These are phyloP conservation scores for Cercophora samala DNA, from an alignment of 495 filamentous ascomycete genomes.

Conservation along the genomic window DNA sequence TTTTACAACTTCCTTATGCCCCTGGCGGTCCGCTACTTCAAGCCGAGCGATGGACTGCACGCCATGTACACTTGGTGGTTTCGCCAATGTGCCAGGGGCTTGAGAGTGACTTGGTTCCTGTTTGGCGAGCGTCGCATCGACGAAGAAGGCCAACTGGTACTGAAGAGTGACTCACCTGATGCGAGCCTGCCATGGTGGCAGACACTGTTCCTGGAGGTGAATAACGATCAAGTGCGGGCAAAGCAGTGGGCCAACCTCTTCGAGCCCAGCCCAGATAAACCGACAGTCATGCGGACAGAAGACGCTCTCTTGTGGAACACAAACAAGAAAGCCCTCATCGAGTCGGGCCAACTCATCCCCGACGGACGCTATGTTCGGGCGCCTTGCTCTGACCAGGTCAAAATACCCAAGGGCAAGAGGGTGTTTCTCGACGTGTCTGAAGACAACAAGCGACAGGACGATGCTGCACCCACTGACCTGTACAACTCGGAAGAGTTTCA, in stretches of 20 bases:
- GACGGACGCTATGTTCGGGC: slow-evolving; percentile 86
- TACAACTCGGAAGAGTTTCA: slow-evolving; percentile 72
- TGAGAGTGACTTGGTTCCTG: slow-evolving; percentile 87
- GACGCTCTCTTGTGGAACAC: slow-evolving; percentile 16
- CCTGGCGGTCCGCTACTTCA: slow-evolving; percentile 72
- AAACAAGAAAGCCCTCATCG: slow-evolving; percentile 42
- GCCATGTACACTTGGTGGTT: slow-evolving; percentile 96
- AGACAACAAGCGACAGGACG: slow-evolving; percentile 63
- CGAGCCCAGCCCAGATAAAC: slow-evolving; percentile 36
- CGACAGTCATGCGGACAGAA: slow-evolving; percentile 19
- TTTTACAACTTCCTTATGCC: slow-evolving; percentile 98
- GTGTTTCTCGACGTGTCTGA: slow-evolving; percentile 83
- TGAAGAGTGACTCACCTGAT: slow-evolving; percentile 29
- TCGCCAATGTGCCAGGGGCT: slow-evolving; percentile 70
- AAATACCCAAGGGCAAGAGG: slow-evolving; percentile 74
- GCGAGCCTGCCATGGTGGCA: slow-evolving; percentile 31
- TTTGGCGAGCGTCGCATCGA: slow-evolving; percentile 78
- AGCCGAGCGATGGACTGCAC: slow-evolving; percentile 78
- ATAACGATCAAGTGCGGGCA: slow-evolving; percentile 31
- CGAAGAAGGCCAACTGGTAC: slow-evolving; percentile 65
- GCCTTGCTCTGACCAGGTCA: slow-evolving; percentile 88
- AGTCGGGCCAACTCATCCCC: slow-evolving; percentile 44
- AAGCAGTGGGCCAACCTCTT: slow-evolving; percentile 45
- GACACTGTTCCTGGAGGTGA: slow-evolving; percentile 38
- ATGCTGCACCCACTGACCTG: slow-evolving; percentile 48